Evolutionary conservation across 345 rosid species (phyloP), one percentile per base, ranked within the genome.

Genomic region (Tarenaya hassleriana): DNA sequence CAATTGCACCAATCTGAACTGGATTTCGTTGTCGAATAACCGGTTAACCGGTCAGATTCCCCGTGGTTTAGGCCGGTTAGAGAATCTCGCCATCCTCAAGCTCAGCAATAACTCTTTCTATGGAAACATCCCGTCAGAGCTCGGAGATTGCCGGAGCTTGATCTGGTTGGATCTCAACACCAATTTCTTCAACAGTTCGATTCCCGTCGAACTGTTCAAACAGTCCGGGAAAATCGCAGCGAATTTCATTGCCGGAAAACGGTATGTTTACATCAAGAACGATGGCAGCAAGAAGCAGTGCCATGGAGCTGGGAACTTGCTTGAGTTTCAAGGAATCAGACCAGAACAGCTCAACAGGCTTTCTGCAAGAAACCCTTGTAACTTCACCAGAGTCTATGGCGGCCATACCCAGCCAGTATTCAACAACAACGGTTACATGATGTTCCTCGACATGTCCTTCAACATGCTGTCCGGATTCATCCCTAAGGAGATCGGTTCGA

Each of bases 151-250:
- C 46, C 58, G 70, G 15, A 92, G 98, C 80, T 69, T 92, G 69
- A 79, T 92, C 41, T 92, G 98, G 98, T 59, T 92, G 53, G 98
- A 88, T 73, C 83, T 92, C 39, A 92, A 92, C 52, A 75, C 87
- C 55, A 92, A 92, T 69, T 11, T 0, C 12, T 74, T 92, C 60
- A 75, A 47, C 51, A 95, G 95, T 7, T 66, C 79, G 3, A 88
- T 92, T 62, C 98, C 98, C 2, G 71, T 81, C 0, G 82, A 69
- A 45, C 66, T 92, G 75, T 92, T 88, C 69, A 81, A 77, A 58
- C 95, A 85, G 27, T 92, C 98, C 1, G 98, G 97, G 33, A 81
- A 73, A 41, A 80, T 92, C 16, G 84, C 80, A 0, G 97, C 72
- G 3, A 83, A 88, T 73, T 75, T 81, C 55, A 74, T 88, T 14